Percentiles rank a stretch among this genome's conserved stretches.
These are phyloP conservation scores for Lepidium sativum DNA, from an alignment of 345 rosid species.

Conservation along the genomic window DNA sequence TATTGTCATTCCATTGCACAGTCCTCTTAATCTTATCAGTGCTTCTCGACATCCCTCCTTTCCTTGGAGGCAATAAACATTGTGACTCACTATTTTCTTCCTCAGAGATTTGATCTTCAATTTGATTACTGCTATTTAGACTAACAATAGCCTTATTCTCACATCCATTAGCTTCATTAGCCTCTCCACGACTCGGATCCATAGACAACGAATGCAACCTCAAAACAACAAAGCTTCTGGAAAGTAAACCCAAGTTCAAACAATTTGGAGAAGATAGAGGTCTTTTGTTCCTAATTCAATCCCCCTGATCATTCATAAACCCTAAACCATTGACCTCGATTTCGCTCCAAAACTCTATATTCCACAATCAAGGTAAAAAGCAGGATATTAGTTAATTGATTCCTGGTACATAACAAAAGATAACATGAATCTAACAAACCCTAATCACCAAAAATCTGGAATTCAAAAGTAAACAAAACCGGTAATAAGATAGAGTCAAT, in stretches of 20 bases:
- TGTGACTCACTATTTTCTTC: conserved; percentile 67
- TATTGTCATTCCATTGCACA: conserved; percentile 90
- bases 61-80: conserved; percentile 63
- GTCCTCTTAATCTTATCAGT: conserved; percentile 48
- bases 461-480: neutral
- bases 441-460: conserved; percentile 1
- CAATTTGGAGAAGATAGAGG: conserved; percentile 1
- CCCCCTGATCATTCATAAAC: conserved; percentile 8
- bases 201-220: conserved; percentile 22
- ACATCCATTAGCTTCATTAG: conserved; percentile 38
- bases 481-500: conserved; percentile 14
- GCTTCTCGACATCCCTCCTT: conserved; percentile 62
- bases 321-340: conserved; percentile 10
- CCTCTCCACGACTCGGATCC: conserved; percentile 36
- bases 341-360: neutral
- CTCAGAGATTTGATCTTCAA: conserved; percentile 35
- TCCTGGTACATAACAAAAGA: conserved; percentile 7
- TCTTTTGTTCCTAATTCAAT: neutral
- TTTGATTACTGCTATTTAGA: conserved; percentile 21
- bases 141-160: conserved; percentile 22
- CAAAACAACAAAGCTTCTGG: neutral
- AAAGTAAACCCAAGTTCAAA: conserved; percentile 1
- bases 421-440: conserved; percentile 11
- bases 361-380: neutral
- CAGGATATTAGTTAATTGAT: neutral